Evolutionary conservation across 148 eudicot genomes (phyloP).

Genomic region (Nepenthes gracilis): DNA sequence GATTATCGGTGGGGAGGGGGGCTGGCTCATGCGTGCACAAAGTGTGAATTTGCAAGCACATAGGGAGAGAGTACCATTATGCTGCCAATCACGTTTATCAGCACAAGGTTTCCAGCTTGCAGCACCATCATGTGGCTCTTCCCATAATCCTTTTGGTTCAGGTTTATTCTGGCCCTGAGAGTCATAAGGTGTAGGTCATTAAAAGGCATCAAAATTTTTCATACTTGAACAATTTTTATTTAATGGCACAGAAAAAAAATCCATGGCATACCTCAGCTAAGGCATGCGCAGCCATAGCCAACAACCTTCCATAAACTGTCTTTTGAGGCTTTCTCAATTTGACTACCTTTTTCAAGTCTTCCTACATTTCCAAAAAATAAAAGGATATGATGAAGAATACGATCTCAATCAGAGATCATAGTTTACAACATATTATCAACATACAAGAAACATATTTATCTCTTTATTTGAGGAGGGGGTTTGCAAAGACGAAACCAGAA

Average conservation of each 20-base stretch:
- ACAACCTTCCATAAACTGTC: slow-evolving; percentile 69
- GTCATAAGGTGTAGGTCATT: neutral
- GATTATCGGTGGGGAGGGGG: neutral
- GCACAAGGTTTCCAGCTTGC: slow-evolving; percentile 93
- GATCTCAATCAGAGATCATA: no score
- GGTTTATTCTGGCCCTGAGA: slow-evolving; percentile 65
- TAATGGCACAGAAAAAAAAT: neutral
- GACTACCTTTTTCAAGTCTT: slow-evolving; percentile 50
- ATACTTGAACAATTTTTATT: neutral
- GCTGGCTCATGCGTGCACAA: neutral
- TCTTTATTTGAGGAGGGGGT: no score
- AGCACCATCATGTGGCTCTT: slow-evolving; percentile 67
- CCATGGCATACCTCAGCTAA: slow-evolving; percentile 67
- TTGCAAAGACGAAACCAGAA: no score
- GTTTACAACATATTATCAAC: no score
- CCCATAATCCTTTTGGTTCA: slow-evolving; percentile 92
- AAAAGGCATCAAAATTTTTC: slow-evolving; percentile 2
- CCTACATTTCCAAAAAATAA: slow-evolving; percentile 26
- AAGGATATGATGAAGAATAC: no score
- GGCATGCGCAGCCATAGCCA: slow-evolving; percentile 92
- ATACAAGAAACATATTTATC: no score
- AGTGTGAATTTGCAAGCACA: neutral
- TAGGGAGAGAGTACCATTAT: slow-evolving; percentile 48
- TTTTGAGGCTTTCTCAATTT: slow-evolving; percentile 77
- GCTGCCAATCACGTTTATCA: slow-evolving; percentile 70